These are phyloP conservation scores for Lanmaoa pseudosensibilis DNA, from an alignment of 768 basidiomycete species.

Conservation along the genomic window DNA sequence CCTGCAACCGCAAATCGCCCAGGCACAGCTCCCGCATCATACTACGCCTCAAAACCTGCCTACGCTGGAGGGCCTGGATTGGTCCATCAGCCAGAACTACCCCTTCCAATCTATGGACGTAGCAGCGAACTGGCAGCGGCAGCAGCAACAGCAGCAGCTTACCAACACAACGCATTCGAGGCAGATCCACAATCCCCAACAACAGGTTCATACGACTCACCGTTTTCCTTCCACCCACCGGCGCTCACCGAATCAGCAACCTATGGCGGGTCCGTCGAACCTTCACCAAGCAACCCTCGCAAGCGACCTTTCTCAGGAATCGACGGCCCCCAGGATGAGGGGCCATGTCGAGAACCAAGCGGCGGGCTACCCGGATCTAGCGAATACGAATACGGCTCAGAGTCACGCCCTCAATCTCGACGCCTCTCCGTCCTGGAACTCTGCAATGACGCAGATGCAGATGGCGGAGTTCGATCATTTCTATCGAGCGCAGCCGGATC, in stretches of 20 bases:
- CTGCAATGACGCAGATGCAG: conserved; percentile 69
- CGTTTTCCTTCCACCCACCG: conserved; percentile 79
- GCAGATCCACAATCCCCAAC: conserved; percentile 33
- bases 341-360: conserved; percentile 39
- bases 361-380: conserved; percentile 29
- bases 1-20: conserved; percentile 63
- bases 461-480: conserved; percentile 48
- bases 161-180: conserved; percentile 30
- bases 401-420: conserved; percentile 77
- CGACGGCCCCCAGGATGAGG: conserved; percentile 47
- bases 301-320: conserved; percentile 64
- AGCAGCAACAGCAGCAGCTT: conserved; percentile 32
- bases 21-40: conserved; percentile 69
- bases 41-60: conserved; percentile 50
- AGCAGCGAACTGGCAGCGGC: conserved; percentile 39
- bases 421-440: conserved; percentile 85
- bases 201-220: conserved; percentile 52
- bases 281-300: conserved; percentile 47
- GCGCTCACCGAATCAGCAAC: conserved; percentile 41
- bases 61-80: conserved; percentile 52
- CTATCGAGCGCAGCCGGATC: conserved; percentile 37
- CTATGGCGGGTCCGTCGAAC: conserved; percentile 33
- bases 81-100: conserved; percentile 48
- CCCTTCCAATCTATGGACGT: conserved; percentile 42
- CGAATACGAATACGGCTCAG: conserved; percentile 67